These are phyloP conservation scores for Laburnicola sp. DNA, from an alignment of 2,329 filamentous ascomycete genomes.

Conservation along the genomic window DNA sequence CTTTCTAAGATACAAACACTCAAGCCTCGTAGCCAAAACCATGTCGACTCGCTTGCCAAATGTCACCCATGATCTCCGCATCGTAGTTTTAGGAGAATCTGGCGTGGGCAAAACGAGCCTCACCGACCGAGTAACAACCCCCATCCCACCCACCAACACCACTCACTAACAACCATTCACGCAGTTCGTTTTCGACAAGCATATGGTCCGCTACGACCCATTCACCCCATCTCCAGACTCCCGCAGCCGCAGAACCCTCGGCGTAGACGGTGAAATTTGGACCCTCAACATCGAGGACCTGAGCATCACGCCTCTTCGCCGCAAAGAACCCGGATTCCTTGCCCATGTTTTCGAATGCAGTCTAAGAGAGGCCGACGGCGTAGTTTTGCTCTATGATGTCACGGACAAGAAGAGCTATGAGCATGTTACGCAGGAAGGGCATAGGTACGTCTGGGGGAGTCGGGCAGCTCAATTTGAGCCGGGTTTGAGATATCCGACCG, in stretches of 20 bases:
- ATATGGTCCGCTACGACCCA: constrained; percentile 19
- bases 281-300: constrained; percentile 25
- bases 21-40: too few species aligned
- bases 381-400: constrained; percentile 38
- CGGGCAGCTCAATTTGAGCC: constrained; percentile 1
- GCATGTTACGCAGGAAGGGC: constrained; percentile 22
- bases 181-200: constrained; percentile 13
- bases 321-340: constrained; percentile 5
- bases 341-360: constrained; percentile 11
- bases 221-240: neutral
- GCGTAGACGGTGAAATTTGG: constrained; percentile 12
- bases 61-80: neutral
- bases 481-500: neutral
- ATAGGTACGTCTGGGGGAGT: constrained; percentile 19
- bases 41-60: neutral
- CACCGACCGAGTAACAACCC: constrained; percentile 22
- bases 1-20: too few species aligned
- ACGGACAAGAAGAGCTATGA: constrained; percentile 28
- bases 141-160: constrained; percentile 11
- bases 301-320: constrained; percentile 20
- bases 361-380: constrained; percentile 21
- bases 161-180: constrained; percentile 5
- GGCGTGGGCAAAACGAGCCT: constrained; percentile 34
- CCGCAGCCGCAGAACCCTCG: constrained; percentile 8
- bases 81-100: constrained; percentile 28